Evolutionary conservation across 1,139 yeast genomes (phyloP).

Genomic region (Yamadazyma epiphylla): DNA sequence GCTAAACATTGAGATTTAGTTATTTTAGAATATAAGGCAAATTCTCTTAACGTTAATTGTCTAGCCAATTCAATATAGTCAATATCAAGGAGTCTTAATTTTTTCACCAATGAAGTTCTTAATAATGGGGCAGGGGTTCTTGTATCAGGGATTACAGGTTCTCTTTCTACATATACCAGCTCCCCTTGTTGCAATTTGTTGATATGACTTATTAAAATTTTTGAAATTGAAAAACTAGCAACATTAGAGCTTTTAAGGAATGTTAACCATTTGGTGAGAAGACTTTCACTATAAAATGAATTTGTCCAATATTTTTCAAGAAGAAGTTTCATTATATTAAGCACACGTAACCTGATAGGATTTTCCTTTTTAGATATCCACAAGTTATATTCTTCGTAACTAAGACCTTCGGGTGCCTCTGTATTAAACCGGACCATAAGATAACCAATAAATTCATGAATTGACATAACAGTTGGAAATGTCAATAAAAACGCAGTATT

Average conservation of each 20-base stretch:
- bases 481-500: constrained; percentile 70
- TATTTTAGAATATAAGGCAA: constrained; percentile 62
- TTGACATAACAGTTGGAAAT: constrained; percentile 71
- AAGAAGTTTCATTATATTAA: constrained; percentile 67
- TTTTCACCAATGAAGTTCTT: constrained; percentile 33
- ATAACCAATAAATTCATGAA: constrained; percentile 59
- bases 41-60: constrained; percentile 81
- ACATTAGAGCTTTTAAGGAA: constrained; percentile 51
- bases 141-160: constrained; percentile 24
- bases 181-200: constrained; percentile 29
- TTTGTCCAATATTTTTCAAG: constrained; percentile 78
- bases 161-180: constrained; percentile 24
- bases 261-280: constrained; percentile 49
- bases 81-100: constrained; percentile 57
- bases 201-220: constrained; percentile 23
- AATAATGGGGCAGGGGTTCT: constrained; percentile 43
- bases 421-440: constrained; percentile 65
- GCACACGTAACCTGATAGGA: constrained; percentile 67
- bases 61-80: constrained; percentile 78
- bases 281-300: constrained; percentile 49
- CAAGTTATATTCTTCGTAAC: constrained; percentile 72
- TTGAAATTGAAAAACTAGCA: constrained; percentile 35
- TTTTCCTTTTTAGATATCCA: constrained; percentile 75
- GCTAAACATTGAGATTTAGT: constrained; percentile 73
- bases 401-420: constrained; percentile 85